Conservation (phyloP, 441 rosid species). For the Mallotus japonicus region DNA sequence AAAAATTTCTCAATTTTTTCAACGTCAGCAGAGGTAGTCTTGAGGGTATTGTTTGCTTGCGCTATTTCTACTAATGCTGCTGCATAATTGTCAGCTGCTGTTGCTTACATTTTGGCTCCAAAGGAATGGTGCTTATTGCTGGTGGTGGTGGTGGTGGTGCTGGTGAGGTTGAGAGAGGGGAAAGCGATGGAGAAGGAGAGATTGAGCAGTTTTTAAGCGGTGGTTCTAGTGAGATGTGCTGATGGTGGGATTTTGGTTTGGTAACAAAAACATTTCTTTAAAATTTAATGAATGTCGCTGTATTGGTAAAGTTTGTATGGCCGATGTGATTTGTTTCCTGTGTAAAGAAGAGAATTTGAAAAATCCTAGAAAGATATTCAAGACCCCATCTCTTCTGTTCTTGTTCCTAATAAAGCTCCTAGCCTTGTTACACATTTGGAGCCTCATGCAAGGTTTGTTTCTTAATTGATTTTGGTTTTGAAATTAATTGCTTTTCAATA, state of each 20-base stretch:
- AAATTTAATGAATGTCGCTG: constrained; percentile 42
- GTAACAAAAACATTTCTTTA: neutral
- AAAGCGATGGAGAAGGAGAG: constrained; percentile 41
- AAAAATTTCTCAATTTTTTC: constrained; percentile 67
- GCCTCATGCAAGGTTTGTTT: constrained; percentile 50
- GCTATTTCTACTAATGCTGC: constrained; percentile 71
- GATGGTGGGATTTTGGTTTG: constrained; percentile 52
- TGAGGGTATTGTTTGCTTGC: constrained; percentile 52
- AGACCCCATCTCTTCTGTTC: constrained; percentile 35
- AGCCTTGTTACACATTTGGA: constrained; percentile 54
- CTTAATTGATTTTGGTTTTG: no score
- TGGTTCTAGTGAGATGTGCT: constrained; percentile 30
- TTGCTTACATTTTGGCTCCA: constrained; percentile 55
- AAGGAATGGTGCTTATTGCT: constrained; percentile 27
- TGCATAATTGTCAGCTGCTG: constrained; percentile 68
- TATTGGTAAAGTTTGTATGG: constrained; percentile 58
- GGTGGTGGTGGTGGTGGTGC: neutral
- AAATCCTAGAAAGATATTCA: constrained; percentile 48
- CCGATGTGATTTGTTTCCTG: constrained; percentile 52
- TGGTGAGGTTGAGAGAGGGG: constrained; percentile 33
- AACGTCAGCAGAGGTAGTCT: constrained; percentile 62
- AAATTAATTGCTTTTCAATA: no score
- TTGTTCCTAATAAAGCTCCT: constrained; percentile 31
- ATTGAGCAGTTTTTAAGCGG: constrained; percentile 37
- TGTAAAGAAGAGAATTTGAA: constrained; percentile 45